Conservation (phyloP, 306 rosid genomes). For the Inga oerstediana region DNA sequence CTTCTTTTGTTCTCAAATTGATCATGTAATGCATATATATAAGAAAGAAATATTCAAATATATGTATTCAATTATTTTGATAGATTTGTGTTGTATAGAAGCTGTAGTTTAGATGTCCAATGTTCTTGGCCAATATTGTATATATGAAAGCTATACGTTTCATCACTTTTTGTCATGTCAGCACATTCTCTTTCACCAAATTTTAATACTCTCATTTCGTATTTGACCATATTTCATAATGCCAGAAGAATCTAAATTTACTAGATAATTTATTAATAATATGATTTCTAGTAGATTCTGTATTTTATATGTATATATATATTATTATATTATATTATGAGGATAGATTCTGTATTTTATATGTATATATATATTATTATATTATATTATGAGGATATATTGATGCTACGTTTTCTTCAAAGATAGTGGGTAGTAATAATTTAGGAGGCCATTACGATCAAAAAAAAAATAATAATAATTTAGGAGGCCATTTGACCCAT, state of each 20-base stretch:
- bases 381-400: not conserved
- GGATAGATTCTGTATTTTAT: not conserved
- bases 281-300: not conserved
- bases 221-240: not conserved
- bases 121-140: constrained; percentile 16
- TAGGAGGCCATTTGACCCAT: too few species aligned
- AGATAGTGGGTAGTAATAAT: too few species aligned
- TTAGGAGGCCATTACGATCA: too few species aligned
- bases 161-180: not conserved
- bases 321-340: not conserved
- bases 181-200: not conserved
- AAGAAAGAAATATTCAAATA: constrained; percentile 1
- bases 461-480: too few species aligned
- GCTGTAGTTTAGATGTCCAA: constrained; percentile 31
- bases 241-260: not conserved
- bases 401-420: not conserved
- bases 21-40: constrained; percentile 36
- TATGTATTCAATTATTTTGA: not conserved
- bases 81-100: constrained; percentile 39
- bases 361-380: not conserved
- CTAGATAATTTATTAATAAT: not conserved
- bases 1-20: constrained; percentile 18
- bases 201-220: not conserved
- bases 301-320: not conserved
- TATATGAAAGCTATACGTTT: constrained; percentile 14